Conservation (phyloP, 2,329 filamentous ascomycete genomes). For the Colletotrichum sp. region DNA sequence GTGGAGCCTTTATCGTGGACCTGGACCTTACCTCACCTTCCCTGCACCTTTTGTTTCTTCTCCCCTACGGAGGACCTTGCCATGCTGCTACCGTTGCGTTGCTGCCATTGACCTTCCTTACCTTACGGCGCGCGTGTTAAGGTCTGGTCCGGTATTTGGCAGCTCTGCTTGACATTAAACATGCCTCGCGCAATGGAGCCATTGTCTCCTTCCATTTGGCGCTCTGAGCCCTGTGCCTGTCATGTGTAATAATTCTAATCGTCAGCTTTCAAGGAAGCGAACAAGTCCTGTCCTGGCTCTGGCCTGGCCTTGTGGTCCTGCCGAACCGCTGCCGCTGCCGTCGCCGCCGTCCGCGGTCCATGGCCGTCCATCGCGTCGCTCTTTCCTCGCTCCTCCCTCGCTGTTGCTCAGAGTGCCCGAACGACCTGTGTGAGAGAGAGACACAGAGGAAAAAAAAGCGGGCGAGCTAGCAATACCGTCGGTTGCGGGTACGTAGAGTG, state of each 20-base stretch:
- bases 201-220: not conserved
- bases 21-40: constrained; percentile 15
- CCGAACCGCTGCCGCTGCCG: constrained; percentile 9
- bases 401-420: not conserved
- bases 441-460: not conserved
- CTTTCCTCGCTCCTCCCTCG: constrained; percentile 13
- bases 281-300: not conserved
- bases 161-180: not conserved
- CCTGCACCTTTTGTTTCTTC: constrained; percentile 1
- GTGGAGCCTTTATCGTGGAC: not conserved
- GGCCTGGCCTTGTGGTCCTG: not conserved
- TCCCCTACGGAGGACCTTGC: not conserved
- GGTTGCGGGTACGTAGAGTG: constrained; percentile 15
- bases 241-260: not conserved
- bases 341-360: not conserved
- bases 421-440: not conserved
- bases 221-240: not conserved
- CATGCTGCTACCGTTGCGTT: not conserved
- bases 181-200: not conserved
- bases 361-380: not conserved
- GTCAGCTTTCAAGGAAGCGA: not conserved
- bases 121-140: not conserved
- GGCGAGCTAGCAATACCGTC: constrained; percentile 5
- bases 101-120: not conserved
- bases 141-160: not conserved